A percentile compares a stretch with the other conserved stretches of the same genome.
These are phyloP conservation scores for Saxophila tyrrhenica DNA, from an alignment of 495 filamentous ascomycete species.

Conservation along the genomic window DNA sequence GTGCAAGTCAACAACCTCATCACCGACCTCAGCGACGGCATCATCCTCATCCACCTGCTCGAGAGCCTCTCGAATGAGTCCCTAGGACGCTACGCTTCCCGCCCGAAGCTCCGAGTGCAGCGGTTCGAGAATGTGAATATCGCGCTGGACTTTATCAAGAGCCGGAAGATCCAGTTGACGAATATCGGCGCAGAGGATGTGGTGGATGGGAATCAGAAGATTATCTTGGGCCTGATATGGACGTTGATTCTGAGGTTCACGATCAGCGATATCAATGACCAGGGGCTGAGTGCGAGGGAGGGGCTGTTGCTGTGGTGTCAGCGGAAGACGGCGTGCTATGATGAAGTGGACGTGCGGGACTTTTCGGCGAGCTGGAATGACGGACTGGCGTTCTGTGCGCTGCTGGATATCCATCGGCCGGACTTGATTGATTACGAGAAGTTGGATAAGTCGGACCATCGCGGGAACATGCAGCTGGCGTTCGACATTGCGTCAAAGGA, in stretches of 20 bases:
- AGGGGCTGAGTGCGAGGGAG: constrained; percentile 96
- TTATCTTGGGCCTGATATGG: constrained; percentile 95
- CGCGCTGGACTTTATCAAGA: constrained; percentile 83
- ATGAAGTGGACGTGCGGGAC: constrained; percentile 86
- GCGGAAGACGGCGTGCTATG: constrained; percentile 95
- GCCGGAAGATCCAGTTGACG: constrained; percentile 85
- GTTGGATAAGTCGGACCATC: constrained; percentile 87
- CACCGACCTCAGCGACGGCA: constrained; percentile 82
- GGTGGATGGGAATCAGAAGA: constrained; percentile 94
- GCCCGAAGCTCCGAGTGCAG: constrained; percentile 91
- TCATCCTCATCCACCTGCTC: constrained; percentile 89
- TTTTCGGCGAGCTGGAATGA: constrained; percentile 97
- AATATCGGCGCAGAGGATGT: constrained; percentile 98
- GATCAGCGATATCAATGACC: constrained; percentile 95
- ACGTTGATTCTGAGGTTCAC: constrained; percentile 94
- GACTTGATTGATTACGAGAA: constrained; percentile 94
- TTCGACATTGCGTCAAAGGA: constrained; percentile 93
- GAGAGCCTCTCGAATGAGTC: constrained; percentile 90
- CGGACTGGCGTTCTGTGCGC: constrained; percentile 88
- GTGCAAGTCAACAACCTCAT: constrained; percentile 73
- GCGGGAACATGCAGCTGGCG: constrained; percentile 92
- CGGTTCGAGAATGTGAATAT: constrained; percentile 98
- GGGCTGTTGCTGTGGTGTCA: constrained; percentile 95
- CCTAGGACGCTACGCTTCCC: constrained; percentile 89
- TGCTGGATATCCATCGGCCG: constrained; percentile 92